Base-by-base conservation (phyloP, 805 yeast genomes). In the Yarrowia yakushimensis region DNA sequence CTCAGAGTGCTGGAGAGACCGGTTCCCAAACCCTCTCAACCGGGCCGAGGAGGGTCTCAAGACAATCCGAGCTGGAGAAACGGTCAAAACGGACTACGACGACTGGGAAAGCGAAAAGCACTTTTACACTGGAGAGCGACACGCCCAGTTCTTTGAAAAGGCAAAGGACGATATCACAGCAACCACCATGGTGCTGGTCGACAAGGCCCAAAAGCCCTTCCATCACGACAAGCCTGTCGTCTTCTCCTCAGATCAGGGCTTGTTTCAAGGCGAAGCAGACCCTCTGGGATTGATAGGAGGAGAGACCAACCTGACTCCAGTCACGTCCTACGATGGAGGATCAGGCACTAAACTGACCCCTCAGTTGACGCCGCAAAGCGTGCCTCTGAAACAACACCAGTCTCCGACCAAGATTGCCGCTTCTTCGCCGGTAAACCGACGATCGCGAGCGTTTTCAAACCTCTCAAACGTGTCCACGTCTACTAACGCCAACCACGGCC, bases 101-200 rank as follows among this genome's bases (percentile, higher is more conserved):
- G 60, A 52, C 43, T 52, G 59, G 59, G 65, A 60, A 70, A 70
- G 20, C 62, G 68, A 11, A 59, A 45, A 18, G 43, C 59, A 52
- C 39, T 48, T 48, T 10, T 30, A 43, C 22, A 54, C 48, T 6
- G 23, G 50, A 13, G 66, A 64, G 12, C 60, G 63, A 20, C 67
- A 65, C 42, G 62, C 79, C 66, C 33, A 59, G 42, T 72, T 78
- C 28, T 74, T 78, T 54, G 72, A 76, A 41, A 79, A 77, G 67
- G 81, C 82, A 5, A 80, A 81, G 2, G 77, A 75, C 33, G 63
- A 64, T 6, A 62, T 66, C n/a, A 62, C 63, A 9, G 63, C 57
- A 28, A 43, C 68, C 10, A 65, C 69, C 31, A 23, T 34, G 59
- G 59, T 43, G 2, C 33, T 52, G 3, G 59, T 52, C n/a, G 59